These are phyloP conservation scores for Fusarium tanahbumbuense DNA, from an alignment of 2,329 filamentous ascomycete species.

Conservation along the genomic window DNA sequence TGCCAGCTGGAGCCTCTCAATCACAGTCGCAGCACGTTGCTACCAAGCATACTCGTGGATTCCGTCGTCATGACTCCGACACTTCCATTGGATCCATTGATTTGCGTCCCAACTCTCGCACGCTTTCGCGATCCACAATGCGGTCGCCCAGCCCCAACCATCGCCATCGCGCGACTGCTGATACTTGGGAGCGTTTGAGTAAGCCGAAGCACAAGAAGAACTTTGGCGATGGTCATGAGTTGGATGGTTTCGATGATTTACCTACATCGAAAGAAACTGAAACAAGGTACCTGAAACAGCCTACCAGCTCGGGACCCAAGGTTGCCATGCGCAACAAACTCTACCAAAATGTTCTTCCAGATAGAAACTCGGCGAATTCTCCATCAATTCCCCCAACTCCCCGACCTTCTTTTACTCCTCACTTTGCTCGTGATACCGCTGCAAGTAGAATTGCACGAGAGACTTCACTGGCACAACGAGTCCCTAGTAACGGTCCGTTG, in stretches of 20 bases:
- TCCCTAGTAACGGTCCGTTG: conserved; percentile 64
- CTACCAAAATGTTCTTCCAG: conserved; percentile 66
- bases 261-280: conserved; percentile 87
- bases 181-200: conserved; percentile 74
- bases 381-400: conserved; percentile 68
- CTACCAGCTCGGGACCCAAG: conserved; percentile 76
- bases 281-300: conserved; percentile 84
- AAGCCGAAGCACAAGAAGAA: conserved; percentile 67
- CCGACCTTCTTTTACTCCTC: conserved; percentile 65
- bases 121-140: conserved; percentile 68
- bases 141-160: conserved; percentile 69
- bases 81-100: conserved; percentile 69
- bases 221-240: conserved; percentile 93
- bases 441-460: conserved; percentile 74
- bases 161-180: conserved; percentile 59
- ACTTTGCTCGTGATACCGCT: conserved; percentile 73
- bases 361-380: conserved; percentile 65
- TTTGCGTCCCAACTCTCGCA: conserved; percentile 66
- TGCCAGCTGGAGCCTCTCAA: conserved; percentile 79
- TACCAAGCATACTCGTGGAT: conserved; percentile 75
- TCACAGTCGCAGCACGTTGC: conserved; percentile 82
- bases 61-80: conserved; percentile 87
- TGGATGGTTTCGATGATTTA: conserved; percentile 94
- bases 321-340: conserved; percentile 67
- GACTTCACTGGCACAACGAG: conserved; percentile 69